phyloP scores from a whole-genome alignment of 129 eudicot species.

The Escallonia herrerae region DNA sequence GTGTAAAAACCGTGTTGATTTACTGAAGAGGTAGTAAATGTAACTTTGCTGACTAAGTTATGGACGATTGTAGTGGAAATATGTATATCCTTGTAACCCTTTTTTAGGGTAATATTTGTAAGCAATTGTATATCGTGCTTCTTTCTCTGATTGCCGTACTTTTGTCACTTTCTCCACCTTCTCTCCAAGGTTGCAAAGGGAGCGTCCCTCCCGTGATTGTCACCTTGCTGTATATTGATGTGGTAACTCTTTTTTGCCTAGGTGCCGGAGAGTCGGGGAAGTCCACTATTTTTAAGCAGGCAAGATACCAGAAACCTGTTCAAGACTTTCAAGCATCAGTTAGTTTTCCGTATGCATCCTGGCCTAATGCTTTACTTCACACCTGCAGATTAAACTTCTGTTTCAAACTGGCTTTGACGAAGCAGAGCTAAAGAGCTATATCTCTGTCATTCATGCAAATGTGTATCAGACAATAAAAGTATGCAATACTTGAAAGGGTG shows the following conservation, averaged over 20 bases:
- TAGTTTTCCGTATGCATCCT: neutral
- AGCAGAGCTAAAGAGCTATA: conserved; percentile 79
- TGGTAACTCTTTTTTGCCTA: conserved; percentile 13
- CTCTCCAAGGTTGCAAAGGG: neutral
- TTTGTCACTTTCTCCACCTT: neutral
- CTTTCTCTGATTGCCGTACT: neutral
- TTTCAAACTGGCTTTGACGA: conserved; percentile 96
- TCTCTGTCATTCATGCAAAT: conserved; percentile 88
- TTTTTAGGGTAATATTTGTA: no score
- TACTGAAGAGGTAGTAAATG: no score
- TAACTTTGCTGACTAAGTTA: no score
- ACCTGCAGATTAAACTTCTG: conserved; percentile 81
- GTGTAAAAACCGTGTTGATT: no score
- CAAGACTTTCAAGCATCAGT: no score
- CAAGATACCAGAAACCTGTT: conserved; percentile 12
- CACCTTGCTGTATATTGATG: neutral
- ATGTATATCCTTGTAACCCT: no score
- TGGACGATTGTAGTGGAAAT: no score
- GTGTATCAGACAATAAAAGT: conserved; percentile 98
- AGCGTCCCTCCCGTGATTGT: neutral
- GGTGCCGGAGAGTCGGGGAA: conserved; percentile 99
- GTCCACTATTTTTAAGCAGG: conserved; percentile 98
- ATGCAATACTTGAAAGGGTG: conserved; percentile 78
- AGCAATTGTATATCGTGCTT: neutral
- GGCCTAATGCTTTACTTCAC: neutral